Evolutionary conservation across 2,329 filamentous ascomycete genomes (phyloP).

Genomic region (Cladosporium phlei): DNA sequence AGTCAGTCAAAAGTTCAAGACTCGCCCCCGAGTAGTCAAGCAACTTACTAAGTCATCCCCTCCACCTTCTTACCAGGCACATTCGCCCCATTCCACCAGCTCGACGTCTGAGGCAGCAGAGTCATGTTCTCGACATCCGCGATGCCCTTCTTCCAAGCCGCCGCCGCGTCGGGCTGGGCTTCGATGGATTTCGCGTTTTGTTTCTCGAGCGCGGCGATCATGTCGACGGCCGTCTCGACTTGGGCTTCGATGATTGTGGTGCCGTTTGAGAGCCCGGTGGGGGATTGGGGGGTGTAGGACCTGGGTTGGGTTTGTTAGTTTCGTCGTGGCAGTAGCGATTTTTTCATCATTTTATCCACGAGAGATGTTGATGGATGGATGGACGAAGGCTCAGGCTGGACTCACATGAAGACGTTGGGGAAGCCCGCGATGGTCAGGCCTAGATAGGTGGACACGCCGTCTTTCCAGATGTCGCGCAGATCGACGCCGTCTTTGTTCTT

Average conservation of each 20-base stretch:
- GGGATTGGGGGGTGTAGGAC: constrained; percentile 26
- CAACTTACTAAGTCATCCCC: constrained; percentile 33
- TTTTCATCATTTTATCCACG: background rate
- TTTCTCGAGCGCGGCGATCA: constrained; percentile 35
- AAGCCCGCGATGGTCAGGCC: constrained; percentile 32
- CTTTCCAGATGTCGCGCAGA: constrained; percentile 42
- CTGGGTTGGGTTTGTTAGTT: background rate
- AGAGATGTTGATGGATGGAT: too few species aligned
- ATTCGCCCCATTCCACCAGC: constrained; percentile 39
- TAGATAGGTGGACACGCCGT: constrained; percentile 38
- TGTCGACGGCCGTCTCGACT: constrained; percentile 42
- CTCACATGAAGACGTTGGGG: constrained; percentile 34
- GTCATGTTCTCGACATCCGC: constrained; percentile 26
- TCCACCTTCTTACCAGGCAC: constrained; percentile 41
- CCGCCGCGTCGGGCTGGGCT: constrained; percentile 38
- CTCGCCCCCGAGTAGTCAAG: too few species aligned
- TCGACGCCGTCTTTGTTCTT: constrained; percentile 31
- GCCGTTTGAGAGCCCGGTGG: constrained; percentile 44
- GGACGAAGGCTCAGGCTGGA: background rate
- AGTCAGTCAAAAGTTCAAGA: background rate
- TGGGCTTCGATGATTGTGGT: constrained; percentile 43
- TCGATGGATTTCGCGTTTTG: constrained; percentile 39
- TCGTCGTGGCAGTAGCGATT: too few species aligned
- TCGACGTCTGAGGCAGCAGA: constrained; percentile 28
- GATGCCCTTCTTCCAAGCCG: constrained; percentile 35